A percentile compares a stretch with the other conserved stretches of the same genome.
These are phyloP conservation scores for Phanerodontia chrysosporium DNA, from an alignment of 768 basidiomycete species.

Conservation along the genomic window DNA sequence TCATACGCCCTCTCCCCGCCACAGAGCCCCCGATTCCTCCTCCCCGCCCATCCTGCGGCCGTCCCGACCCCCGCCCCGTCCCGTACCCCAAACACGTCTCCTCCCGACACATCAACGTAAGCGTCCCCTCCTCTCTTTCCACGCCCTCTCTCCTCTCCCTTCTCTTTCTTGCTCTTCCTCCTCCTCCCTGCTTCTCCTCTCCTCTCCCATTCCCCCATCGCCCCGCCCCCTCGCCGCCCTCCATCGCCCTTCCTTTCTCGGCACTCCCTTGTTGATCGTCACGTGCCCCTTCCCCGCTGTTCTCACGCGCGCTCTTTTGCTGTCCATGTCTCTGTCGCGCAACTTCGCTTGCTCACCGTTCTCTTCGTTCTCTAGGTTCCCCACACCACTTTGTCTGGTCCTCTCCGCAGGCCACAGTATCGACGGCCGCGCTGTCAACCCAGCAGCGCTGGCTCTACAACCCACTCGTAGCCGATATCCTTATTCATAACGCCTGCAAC, in stretches of 20 bases:
- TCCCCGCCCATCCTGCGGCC: not conserved
- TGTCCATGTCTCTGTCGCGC: not conserved
- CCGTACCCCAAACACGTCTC: conserved; percentile 4
- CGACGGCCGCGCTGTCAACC: not conserved
- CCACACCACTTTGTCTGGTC: not conserved
- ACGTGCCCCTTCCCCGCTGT: conserved; percentile 2
- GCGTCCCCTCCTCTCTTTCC: conserved; percentile 3
- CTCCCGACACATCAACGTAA: conserved; percentile 9
- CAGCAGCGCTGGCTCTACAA: not conserved
- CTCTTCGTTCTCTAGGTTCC: not conserved
- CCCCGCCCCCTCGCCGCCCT: not conserved
- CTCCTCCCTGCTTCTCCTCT: not conserved
- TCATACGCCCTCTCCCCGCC: not conserved
- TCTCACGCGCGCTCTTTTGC: conserved; percentile 4
- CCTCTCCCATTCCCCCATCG: not conserved
- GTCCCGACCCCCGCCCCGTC: conserved; percentile 2
- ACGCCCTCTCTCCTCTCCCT: not conserved
- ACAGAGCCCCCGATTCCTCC: not conserved
- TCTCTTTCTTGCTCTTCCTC: not conserved
- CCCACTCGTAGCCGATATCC: not conserved
- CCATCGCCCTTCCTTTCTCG: not conserved
- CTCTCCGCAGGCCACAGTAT: not conserved
- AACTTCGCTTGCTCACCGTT: not conserved
- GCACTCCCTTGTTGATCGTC: conserved; percentile 7
- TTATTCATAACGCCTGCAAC: not conserved